A percentile compares a stretch with the other conserved stretches of the same genome.
phyloP scores from a whole-genome alignment of 176 grass and related monocot genomes.

The Pontederia paniculata region DNA sequence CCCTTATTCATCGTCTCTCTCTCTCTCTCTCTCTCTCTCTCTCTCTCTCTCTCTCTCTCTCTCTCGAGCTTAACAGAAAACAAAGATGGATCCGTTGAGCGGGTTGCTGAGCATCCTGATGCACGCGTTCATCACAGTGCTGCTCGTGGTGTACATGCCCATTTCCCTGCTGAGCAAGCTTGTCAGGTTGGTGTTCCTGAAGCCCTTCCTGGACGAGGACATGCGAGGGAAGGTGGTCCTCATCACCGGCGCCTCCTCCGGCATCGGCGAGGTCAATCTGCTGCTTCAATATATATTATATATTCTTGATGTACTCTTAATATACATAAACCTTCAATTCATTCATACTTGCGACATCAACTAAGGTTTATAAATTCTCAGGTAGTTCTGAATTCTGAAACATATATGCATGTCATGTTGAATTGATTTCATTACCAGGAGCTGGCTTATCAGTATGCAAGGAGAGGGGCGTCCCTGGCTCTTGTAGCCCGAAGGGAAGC shows the following conservation, averaged over 20 bases:
- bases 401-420: neutral
- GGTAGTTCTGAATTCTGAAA: neutral
- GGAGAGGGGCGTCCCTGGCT: conserved; percentile 36
- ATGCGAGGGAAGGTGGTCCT: conserved; percentile 63
- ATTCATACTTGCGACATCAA: no score
- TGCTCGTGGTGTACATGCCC: conserved; percentile 62
- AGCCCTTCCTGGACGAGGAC: conserved; percentile 45
- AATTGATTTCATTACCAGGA: conserved; percentile 12
- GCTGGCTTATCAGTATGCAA: conserved; percentile 53
- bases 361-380: no score
- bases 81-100: conserved; percentile 18
- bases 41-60: neutral
- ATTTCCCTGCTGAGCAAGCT: conserved; percentile 36
- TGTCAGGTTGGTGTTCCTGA: conserved; percentile 21
- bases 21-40: neutral
- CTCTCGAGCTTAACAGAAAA: neutral
- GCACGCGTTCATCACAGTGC: conserved; percentile 32
- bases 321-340: neutral
- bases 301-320: neutral
- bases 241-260: conserved; percentile 76
- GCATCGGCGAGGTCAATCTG: conserved; percentile 54
- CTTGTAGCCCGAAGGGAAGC: conserved; percentile 46
- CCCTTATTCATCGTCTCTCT: no score
- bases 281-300: neutral
- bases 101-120: conserved; percentile 33